Percentiles rank a stretch among this genome's conserved stretches.
phyloP scores from a whole-genome alignment of 768 basidiomycete genomes.

The Austroboletus festivus region DNA sequence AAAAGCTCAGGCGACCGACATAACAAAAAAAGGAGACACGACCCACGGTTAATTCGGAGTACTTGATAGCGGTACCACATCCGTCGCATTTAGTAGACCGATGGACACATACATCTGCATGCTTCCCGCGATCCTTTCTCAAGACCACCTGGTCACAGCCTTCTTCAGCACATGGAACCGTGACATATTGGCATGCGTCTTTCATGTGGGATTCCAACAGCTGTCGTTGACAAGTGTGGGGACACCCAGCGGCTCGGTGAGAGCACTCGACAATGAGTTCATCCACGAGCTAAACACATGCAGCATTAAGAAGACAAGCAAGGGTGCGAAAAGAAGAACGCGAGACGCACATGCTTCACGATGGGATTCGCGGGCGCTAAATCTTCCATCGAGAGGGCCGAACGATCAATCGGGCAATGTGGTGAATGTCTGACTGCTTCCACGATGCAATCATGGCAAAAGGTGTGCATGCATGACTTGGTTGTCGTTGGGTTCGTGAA shows the following conservation, averaged over 20 bases:
- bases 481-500: slow-evolving; percentile 77
- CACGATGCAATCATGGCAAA: slow-evolving; percentile 80
- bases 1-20: slow-evolving; percentile 2
- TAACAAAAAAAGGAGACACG: not conserved
- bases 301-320: slow-evolving; percentile 4
- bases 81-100: slow-evolving; percentile 39
- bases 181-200: slow-evolving; percentile 56
- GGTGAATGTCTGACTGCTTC: slow-evolving; percentile 62
- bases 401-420: slow-evolving; percentile 85
- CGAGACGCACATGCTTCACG: slow-evolving; percentile 49
- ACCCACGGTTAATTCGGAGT: slow-evolving; percentile 39
- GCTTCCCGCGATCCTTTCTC: slow-evolving; percentile 46
- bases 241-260: slow-evolving; percentile 57
- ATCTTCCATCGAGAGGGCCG: slow-evolving; percentile 54
- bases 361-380: slow-evolving; percentile 69
- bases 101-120: slow-evolving; percentile 37
- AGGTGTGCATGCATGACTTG: slow-evolving; percentile 77
- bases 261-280: slow-evolving; percentile 76
- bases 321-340: slow-evolving; percentile 3
- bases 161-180: slow-evolving; percentile 47
- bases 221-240: slow-evolving; percentile 63
- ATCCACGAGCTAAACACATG: slow-evolving; percentile 63
- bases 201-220: slow-evolving; percentile 59
- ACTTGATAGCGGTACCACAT: slow-evolving; percentile 34
- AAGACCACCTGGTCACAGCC: slow-evolving; percentile 44